These are phyloP conservation scores for Leptomonas seymouri DNA, from an alignment of 208 protist genomes.

Conservation along the genomic window DNA sequence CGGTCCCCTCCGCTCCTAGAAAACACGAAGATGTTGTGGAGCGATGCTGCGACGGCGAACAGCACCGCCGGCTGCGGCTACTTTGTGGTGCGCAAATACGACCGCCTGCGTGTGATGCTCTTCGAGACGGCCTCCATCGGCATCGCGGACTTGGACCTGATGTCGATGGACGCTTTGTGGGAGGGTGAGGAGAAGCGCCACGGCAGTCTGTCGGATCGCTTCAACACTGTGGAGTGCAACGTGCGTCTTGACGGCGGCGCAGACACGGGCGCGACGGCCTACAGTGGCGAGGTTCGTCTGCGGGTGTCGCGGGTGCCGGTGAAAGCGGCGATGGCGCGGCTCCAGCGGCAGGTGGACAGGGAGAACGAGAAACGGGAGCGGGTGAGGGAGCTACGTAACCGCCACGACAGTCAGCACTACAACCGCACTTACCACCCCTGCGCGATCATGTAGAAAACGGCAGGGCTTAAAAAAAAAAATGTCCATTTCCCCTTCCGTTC, in stretches of 20 bases:
- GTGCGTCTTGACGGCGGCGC: constrained; percentile 30
- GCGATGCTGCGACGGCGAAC: constrained; percentile 7
- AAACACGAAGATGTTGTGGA: constrained; percentile 51
- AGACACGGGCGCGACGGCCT: constrained; percentile 14
- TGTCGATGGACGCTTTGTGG: constrained; percentile 55
- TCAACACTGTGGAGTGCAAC: constrained; percentile 37
- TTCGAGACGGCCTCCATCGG: constrained; percentile 73
- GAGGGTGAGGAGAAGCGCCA: constrained; percentile 6
- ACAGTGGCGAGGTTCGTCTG: constrained; percentile 48
- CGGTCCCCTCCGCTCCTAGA: constrained; percentile 61
- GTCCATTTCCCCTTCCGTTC: neutral
- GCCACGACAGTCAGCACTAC: constrained; percentile 23
- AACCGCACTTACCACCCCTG: constrained; percentile 34
- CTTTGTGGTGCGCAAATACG: constrained; percentile 77
- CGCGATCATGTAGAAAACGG: constrained; percentile 36
- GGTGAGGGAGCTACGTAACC: constrained; percentile 2
- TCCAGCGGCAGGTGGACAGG: constrained; percentile 29
- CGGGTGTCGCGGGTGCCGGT: constrained; percentile 50
- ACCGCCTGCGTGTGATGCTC: constrained; percentile 68
- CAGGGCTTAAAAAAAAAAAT: constrained; percentile 1
- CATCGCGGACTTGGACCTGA: constrained; percentile 62
- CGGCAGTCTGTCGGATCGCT: constrained; percentile 26
- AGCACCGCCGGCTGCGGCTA: constrained; percentile 26
- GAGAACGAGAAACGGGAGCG: constrained; percentile 32
- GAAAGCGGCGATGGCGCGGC: constrained; percentile 30